Evolutionary conservation across 306 rosid species (phyloP), one percentile per base, ranked within the genome.

Genomic region (Adenanthera pavonina): DNA sequence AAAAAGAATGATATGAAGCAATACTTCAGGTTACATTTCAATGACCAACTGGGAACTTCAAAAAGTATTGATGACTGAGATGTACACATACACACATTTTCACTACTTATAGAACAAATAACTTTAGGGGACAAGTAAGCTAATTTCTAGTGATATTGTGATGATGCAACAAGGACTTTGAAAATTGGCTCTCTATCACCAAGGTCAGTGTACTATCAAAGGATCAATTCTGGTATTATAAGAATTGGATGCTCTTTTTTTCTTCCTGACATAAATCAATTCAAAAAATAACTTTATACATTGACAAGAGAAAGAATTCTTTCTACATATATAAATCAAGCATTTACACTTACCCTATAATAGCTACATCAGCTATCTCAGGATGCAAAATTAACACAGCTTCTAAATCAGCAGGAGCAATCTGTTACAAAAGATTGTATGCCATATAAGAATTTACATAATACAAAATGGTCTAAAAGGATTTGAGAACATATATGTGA

Each of bases 371-470:
- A 54, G 74, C 85, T 72, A 49, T n/a, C 81, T 81, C 97, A 16
- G 90, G 84, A 75, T 74, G 85, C 54, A 47, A 64, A 59, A 84
- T 79, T 72, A 88, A 77, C 60, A 88, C 77, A 6, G 85, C 87
- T 80, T 88, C 91, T 65, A 88, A 77, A 85, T 88, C 91, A 44
- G 89, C 87, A 30, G 91, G 91, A 78, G 89, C 85, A 80, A 88
- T 88, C 91, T 88, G 87, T 74, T 51, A 72, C 60, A 74, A 12
- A 69, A 44, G 33, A 75, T 75, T 76, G 74, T 20, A 52, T 41
- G 53, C 53, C 80, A 80, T n/a, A n/a, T 76, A 68, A 76, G 74
- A 38, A 75, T 13, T 7, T 30, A 11, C 43, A 34, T 48, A 61
- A 33, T 56, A 6, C 17, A 47, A 57, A 47, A 11, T 12, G 57